Conservation (phyloP, 108 stramenopile species). For the Discostella stelligeroides region DNA sequence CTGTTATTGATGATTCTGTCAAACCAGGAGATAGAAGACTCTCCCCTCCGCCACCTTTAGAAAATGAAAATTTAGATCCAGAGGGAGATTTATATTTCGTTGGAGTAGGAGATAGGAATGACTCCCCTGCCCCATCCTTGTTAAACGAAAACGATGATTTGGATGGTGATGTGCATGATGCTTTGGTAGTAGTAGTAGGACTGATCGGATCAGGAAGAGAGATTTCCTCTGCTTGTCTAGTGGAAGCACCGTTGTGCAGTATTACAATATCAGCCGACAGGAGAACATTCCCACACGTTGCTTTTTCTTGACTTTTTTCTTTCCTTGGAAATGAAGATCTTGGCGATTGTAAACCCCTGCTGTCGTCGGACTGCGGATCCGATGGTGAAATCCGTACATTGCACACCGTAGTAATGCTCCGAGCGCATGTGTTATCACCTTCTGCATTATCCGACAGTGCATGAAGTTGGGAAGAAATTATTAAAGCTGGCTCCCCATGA, state of each 20-base stretch:
- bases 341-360: not conserved
- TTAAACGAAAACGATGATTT: slow-evolving; percentile 65
- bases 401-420: slow-evolving; percentile 6
- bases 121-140: slow-evolving; percentile 61
- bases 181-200: not conserved
- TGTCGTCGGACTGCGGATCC: not conserved
- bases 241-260: not conserved
- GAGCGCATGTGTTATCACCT: not conserved
- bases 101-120: slow-evolving; percentile 45
- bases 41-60: slow-evolving; percentile 67
- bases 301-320: slow-evolving; percentile 2
- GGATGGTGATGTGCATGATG: slow-evolving; percentile 33
- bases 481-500: slow-evolving; percentile 32
- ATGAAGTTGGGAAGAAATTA: not conserved
- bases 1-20: slow-evolving; percentile 6
- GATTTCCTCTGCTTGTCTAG: not conserved
- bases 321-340: slow-evolving; percentile 10
- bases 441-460: not conserved
- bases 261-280: not conserved
- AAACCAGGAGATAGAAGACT: slow-evolving; percentile 23
- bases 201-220: too few species aligned
- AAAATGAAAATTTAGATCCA: slow-evolving; percentile 63
- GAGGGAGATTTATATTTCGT: slow-evolving; percentile 37
- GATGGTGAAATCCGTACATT: slow-evolving; percentile 15
- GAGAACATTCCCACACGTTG: slow-evolving; percentile 11